Base-by-base conservation (phyloP, 768 basidiomycete species). In the Panellus pusillus region DNA sequence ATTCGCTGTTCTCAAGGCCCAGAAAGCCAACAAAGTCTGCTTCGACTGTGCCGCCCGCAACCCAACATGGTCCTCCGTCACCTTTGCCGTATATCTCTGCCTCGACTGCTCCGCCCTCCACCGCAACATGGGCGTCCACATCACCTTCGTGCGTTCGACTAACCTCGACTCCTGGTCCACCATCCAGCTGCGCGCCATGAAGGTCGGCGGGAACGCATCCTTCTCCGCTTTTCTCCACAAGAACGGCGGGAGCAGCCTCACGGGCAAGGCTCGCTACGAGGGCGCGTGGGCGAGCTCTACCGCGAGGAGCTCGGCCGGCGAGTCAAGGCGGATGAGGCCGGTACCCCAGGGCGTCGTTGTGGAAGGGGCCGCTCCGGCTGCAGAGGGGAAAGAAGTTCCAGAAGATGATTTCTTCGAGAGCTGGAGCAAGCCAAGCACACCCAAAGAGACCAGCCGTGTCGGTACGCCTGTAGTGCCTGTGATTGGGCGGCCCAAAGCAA, bases 361-460 rank as follows among this genome's bases (percentile, higher is more conserved):
- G n/a, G 95, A 97, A 20, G 94, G 93, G n/a, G 74, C 84, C 49
- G 86, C 74, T 4, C 39, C 76, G 9, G 67, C 79, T n/a, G 70
- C 63, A 28, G 75, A 72, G 50, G 67, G 67, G 55, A 76, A 78
- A 40, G 44, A 6, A 17, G 57, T 36, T n/a, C 72, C 74, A 0
- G 93, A 93, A 47, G 95, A 97, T 9, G 95, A 98, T 67, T 99
- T 99, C 72, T 99, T 98, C 73, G 86, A 91, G 43, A 89, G 91
- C 24, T 98, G 96, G 95, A 93, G 95, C 58, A 96, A 96, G 68
- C 87, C 91, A 1, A 72, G 77, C 31, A 79, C 81, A 7, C 79
- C 81, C 5, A 83, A 80, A 66, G 59, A 57, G 39, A 50, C 50
- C 39, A 60, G 58, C 36, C 58, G 58, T 2, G 58, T 56, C 14